phyloP scores from a whole-genome alignment of 768 basidiomycete genomes.

The Hydnomerulius pinastri region DNA sequence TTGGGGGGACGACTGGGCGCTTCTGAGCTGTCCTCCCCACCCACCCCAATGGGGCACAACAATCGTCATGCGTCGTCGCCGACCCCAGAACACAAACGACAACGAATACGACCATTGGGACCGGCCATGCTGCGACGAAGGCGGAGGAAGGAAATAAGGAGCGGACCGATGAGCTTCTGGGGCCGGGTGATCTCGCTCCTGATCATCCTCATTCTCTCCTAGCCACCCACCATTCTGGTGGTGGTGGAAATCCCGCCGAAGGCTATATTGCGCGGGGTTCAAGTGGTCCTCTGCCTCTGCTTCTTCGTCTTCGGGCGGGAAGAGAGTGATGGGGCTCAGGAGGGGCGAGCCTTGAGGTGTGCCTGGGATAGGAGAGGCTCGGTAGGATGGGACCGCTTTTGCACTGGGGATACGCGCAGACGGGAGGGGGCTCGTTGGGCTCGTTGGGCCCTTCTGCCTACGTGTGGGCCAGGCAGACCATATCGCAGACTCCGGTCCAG shows the following conservation, averaged over 20 bases:
- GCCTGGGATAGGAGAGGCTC: conserved; percentile 33
- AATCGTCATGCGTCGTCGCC: conserved; percentile 55
- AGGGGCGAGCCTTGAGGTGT: conserved; percentile 45
- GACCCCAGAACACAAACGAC: conserved; percentile 56
- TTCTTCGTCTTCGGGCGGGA: conserved; percentile 49
- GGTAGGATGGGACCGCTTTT: conserved; percentile 37
- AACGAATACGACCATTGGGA: conserved; percentile 40
- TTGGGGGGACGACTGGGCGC: conserved; percentile 11
- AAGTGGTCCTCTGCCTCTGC: conserved; percentile 45
- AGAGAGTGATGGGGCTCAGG: conserved; percentile 37
- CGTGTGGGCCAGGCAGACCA: conserved; percentile 46
- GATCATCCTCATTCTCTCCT: conserved; percentile 14
- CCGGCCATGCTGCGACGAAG: conserved; percentile 26
- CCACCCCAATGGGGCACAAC: conserved; percentile 39
- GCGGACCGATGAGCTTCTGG: conserved; percentile 3
- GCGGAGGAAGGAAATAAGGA: conserved; percentile 43
- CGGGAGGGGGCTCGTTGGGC: conserved; percentile 42
- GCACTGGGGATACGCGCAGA: conserved; percentile 44
- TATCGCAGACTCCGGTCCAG: conserved; percentile 39
- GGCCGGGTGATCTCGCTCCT: neutral
- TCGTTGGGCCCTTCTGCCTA: conserved; percentile 36
- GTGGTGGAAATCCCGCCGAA: conserved; percentile 39
- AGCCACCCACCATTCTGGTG: conserved; percentile 37
- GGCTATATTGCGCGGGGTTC: conserved; percentile 51
- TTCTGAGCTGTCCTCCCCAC: conserved; percentile 11